Evolutionary conservation across 2,329 filamentous ascomycete genomes (phyloP).

Genomic region (Scytalidium lignicola): DNA sequence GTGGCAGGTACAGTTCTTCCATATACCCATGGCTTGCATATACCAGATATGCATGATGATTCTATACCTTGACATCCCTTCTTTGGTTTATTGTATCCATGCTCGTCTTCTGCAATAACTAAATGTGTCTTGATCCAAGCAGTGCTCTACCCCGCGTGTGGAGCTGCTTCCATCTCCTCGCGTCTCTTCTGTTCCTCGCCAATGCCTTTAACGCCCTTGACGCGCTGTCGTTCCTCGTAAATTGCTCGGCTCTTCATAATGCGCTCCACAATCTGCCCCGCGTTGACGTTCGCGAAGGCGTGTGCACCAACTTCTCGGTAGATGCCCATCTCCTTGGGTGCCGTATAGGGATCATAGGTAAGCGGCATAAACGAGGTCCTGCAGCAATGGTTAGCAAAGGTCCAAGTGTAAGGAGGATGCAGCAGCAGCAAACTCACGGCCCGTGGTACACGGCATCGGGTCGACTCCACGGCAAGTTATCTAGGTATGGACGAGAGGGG

Average conservation of each 20-base stretch:
- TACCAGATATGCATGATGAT: no score
- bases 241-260: conserved; percentile 82
- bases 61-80: no score
- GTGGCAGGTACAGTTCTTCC: neutral
- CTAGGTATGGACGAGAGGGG: conserved; percentile 74
- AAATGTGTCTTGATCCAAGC: no score
- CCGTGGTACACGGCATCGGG: conserved; percentile 89
- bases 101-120: no score
- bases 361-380: conserved; percentile 26
- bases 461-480: conserved; percentile 64
- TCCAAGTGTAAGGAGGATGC: conserved; percentile 9
- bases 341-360: conserved; percentile 75
- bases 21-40: neutral
- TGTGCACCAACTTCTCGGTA: conserved; percentile 76
- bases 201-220: conserved; percentile 82
- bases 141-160: conserved; percentile 14
- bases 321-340: conserved; percentile 76
- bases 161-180: conserved; percentile 52
- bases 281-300: conserved; percentile 81
- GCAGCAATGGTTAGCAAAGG: neutral
- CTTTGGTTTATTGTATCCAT: neutral
- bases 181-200: conserved; percentile 62
- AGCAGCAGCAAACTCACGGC: conserved; percentile 49
- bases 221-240: conserved; percentile 87
- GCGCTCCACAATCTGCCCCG: conserved; percentile 82